phyloP scores from a whole-genome alignment of 371 early-diverging fungal species.

The Entomophthora muscae region DNA sequence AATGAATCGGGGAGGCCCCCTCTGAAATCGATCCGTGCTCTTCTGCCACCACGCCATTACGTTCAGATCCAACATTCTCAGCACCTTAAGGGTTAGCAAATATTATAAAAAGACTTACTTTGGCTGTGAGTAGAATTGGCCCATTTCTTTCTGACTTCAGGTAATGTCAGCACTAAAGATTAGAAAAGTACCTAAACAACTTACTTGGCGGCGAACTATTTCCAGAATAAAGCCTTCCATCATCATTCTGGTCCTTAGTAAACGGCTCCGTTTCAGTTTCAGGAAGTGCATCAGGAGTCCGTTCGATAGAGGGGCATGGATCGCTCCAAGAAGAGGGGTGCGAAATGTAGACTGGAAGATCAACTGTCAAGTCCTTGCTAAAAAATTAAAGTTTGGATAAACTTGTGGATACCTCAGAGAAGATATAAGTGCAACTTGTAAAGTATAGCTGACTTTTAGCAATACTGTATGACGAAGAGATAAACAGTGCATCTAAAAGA shows the following conservation, averaged over 20 bases:
- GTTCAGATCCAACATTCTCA: no score
- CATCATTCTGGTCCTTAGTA: neutral
- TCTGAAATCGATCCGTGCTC: neutral
- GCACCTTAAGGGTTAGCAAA: no score
- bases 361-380: conserved; percentile 16
- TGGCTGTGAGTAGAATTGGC: neutral
- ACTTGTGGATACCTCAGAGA: conserved; percentile 11
- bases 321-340: conserved; percentile 20
- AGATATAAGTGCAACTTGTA: conserved; percentile 16
- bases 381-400: neutral
- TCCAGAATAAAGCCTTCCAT: neutral
- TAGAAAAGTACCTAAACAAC: neutral
- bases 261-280: neutral
- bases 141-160: neutral
- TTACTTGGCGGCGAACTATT: neutral
- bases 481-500: neutral
- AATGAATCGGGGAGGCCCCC: neutral
- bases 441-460: conserved; percentile 16
- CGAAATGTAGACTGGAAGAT: conserved; percentile 17
- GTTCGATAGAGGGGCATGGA: conserved; percentile 11
- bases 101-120: neutral
- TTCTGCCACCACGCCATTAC: neutral
- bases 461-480: conserved; percentile 14
- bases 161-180: neutral
- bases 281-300: neutral